These are phyloP conservation scores for Aspergillus calidoustus DNA, from an alignment of 2,329 filamentous ascomycete genomes.

Conservation along the genomic window DNA sequence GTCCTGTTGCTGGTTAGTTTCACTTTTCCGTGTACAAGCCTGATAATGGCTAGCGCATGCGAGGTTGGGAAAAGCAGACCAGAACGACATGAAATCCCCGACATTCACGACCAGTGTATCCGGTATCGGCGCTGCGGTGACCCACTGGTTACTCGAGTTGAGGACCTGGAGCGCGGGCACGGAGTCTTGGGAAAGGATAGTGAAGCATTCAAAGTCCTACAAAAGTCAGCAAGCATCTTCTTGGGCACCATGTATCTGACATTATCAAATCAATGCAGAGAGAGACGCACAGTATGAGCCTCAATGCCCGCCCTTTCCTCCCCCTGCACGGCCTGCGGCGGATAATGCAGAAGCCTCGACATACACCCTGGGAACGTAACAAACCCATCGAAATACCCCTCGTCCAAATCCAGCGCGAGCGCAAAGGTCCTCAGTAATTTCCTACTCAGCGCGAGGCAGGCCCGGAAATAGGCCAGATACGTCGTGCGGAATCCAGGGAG, in stretches of 20 bases:
- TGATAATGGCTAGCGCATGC: too few species aligned
- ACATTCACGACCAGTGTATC: slow-evolving; percentile 38
- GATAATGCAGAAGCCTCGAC: slow-evolving; percentile 49
- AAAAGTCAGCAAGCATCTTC: neutral
- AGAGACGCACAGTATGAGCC: slow-evolving; percentile 41
- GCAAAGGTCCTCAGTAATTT: slow-evolving; percentile 45
- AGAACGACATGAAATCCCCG: slow-evolving; percentile 36
- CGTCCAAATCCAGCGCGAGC: slow-evolving; percentile 43
- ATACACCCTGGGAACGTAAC: slow-evolving; percentile 40
- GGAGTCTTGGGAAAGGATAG: slow-evolving; percentile 46
- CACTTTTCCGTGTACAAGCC: too few species aligned
- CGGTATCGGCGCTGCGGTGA: slow-evolving; percentile 30
- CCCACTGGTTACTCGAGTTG: slow-evolving; percentile 36
- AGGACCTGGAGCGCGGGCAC: slow-evolving; percentile 43
- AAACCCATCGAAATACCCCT: slow-evolving; percentile 44
- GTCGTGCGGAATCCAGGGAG: slow-evolving; percentile 24
- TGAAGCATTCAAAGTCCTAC: slow-evolving; percentile 47
- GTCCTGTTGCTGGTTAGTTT: slow-evolving; percentile 30
- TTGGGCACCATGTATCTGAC: too few species aligned
- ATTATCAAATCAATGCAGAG: neutral
- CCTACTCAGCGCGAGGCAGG: slow-evolving; percentile 23
- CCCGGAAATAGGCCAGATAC: slow-evolving; percentile 27
- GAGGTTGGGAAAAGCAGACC: slow-evolving; percentile 16
- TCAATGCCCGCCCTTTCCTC: slow-evolving; percentile 45
- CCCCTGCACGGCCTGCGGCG: slow-evolving; percentile 38